phyloP scores from a whole-genome alignment of 23 red algal genomes.

The Agarophyton chilense region DNA sequence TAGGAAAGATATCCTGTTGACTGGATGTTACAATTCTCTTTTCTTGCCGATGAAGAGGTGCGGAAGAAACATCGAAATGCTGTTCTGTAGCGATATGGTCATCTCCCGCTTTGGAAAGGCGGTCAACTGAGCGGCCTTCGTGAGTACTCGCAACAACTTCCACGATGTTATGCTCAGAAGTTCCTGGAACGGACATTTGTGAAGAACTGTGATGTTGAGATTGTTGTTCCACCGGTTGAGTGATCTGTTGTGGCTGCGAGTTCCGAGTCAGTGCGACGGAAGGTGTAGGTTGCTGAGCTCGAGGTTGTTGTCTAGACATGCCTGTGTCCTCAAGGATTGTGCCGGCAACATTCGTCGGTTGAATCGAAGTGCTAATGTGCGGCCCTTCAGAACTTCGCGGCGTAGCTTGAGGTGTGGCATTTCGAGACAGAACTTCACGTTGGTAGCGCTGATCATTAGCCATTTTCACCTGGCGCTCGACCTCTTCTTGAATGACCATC shows the following conservation, averaged over 20 bases:
- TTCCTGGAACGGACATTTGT: background rate
- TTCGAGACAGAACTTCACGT: slow-evolving; percentile 59
- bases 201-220: background rate
- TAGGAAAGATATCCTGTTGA: background rate
- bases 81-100: background rate
- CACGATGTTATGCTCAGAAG: background rate
- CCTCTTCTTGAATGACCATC: slow-evolving; percentile 76
- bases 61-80: slow-evolving; percentile 4
- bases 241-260: background rate
- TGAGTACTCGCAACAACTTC: background rate
- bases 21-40: background rate
- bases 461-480: slow-evolving; percentile 77
- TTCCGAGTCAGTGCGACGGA: background rate
- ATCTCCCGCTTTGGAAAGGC: background rate
- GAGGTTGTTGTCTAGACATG: background rate
- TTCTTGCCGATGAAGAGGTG: background rate
- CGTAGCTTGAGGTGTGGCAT: slow-evolving; percentile 43
- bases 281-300: background rate
- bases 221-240: background rate
- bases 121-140: background rate
- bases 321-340: background rate
- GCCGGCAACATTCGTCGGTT: background rate
- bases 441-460: slow-evolving; percentile 52
- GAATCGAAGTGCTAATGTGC: background rate
- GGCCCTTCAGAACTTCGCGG: background rate